Evolutionary conservation across 345 rosid genomes (phyloP).

Genomic region (Gossypium anomalum): DNA sequence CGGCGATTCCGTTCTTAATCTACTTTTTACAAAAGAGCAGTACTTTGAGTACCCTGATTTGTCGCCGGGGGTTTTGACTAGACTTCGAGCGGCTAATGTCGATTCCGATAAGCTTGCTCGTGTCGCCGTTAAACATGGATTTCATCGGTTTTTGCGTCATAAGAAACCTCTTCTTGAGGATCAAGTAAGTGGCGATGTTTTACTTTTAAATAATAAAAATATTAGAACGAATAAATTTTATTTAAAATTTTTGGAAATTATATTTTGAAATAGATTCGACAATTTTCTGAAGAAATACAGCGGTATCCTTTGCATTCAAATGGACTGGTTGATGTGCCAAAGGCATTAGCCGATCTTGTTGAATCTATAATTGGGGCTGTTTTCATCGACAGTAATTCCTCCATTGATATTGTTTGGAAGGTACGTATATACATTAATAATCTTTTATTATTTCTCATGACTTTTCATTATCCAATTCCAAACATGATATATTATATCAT

Average conservation of each 20-base stretch:
- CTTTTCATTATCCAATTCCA: no score
- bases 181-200: constrained; percentile 38
- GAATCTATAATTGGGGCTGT: constrained; percentile 59
- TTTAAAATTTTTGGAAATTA: no score
- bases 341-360: constrained; percentile 55
- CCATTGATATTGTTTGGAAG: constrained; percentile 43
- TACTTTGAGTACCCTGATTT: constrained; percentile 35
- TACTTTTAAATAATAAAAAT: no score
- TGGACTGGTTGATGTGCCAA: constrained; percentile 52
- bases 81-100: constrained; percentile 64
- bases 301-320: constrained; percentile 51
- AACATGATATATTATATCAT: no score
- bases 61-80: constrained; percentile 46
- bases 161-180: constrained; percentile 47
- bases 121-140: constrained; percentile 43
- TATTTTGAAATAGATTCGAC: constrained; percentile 31
- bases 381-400: constrained; percentile 36
- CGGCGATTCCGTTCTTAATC: constrained; percentile 52
- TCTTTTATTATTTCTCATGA: neutral
- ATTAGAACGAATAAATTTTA: no score
- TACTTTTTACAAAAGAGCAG: constrained; percentile 30
- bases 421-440: constrained; percentile 23
- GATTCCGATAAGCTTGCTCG: constrained; percentile 67
- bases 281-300: constrained; percentile 37
- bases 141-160: constrained; percentile 52